Conservation (phyloP, 306 rosid genomes). For the Hippophae rhamnoides region DNA sequence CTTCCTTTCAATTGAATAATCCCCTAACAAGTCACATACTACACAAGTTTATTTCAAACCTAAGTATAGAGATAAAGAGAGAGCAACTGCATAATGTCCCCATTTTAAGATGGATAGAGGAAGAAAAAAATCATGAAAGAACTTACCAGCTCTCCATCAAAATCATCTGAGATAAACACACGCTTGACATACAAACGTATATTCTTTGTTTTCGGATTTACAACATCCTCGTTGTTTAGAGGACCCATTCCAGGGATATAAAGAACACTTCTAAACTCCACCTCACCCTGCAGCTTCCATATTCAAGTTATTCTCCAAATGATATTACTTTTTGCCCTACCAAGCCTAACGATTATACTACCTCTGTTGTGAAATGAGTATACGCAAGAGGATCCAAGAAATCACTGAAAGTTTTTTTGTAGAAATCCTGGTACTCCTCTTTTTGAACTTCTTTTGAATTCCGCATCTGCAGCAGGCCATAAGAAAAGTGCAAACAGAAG, state of each 20-base stretch:
- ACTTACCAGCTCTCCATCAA: slow-evolving; percentile 98
- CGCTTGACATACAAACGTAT: slow-evolving; percentile 90
- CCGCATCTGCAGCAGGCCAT: slow-evolving; percentile 57
- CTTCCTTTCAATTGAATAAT: no score
- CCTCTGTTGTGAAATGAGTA: slow-evolving; percentile 96
- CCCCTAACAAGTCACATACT: no score
- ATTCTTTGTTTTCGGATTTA: slow-evolving; percentile 87
- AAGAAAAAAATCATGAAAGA: background rate
- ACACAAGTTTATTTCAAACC: background rate
- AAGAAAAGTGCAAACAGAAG: background rate
- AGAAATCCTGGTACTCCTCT: slow-evolving; percentile 86
- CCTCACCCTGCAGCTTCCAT: slow-evolving; percentile 73
- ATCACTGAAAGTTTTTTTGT: slow-evolving; percentile 79
- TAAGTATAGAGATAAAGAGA: background rate
- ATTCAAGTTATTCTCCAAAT: slow-evolving; percentile 15
- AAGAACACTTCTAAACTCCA: slow-evolving; percentile 89
- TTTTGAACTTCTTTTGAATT: slow-evolving; percentile 71
- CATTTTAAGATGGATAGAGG: background rate
- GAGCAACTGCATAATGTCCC: slow-evolving; percentile 5
- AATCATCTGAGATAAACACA: slow-evolving; percentile 93
- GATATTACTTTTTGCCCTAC: background rate
- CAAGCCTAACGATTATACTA: slow-evolving; percentile 14
- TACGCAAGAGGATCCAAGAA: slow-evolving; percentile 84
- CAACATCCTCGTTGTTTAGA: slow-evolving; percentile 85
- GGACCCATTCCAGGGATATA: slow-evolving; percentile 97